A percentile compares a stretch with the other conserved stretches of the same genome.
Conservation (phyloP, 176 grass and related monocot genomes). For the Bolboschoenus planiculmis region DNA sequence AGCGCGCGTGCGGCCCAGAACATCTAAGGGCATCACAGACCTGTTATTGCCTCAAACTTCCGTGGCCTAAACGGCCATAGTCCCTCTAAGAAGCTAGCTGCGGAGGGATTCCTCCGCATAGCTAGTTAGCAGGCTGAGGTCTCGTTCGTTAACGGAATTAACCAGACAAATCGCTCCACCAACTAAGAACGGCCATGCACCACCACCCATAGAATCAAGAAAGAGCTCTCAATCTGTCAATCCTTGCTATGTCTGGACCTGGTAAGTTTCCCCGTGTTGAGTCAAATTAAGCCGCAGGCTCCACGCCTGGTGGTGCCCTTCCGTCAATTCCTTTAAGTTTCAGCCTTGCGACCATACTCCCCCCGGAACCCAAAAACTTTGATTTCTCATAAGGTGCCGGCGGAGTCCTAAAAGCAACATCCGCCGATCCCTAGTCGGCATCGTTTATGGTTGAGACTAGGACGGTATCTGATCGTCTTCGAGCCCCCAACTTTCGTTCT, state of each 20-base stretch:
- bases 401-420: too few relatives aligned
- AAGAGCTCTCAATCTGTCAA: constrained; percentile 30
- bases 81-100: constrained; percentile 91
- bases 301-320: constrained; percentile 28
- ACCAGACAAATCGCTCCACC: constrained; percentile 62
- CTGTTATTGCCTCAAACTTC: constrained; percentile 77
- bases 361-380: constrained; percentile 39
- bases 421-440: too few relatives aligned
- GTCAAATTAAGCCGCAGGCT: constrained; percentile 34
- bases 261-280: constrained; percentile 39
- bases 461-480: too few relatives aligned
- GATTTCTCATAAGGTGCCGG: constrained; percentile 35
- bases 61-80: constrained; percentile 64
- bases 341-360: constrained; percentile 32
- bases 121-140: constrained; percentile 78
- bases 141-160: constrained; percentile 65
- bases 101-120: constrained; percentile 62
- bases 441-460: too few relatives aligned
- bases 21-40: constrained; percentile 73
- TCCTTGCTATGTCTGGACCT: constrained; percentile 37
- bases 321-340: constrained; percentile 32
- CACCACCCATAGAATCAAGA: constrained; percentile 33
- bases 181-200: too few relatives aligned
- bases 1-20: constrained; percentile 52
- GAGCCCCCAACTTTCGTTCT: too few relatives aligned